Evolutionary conservation across 1,284 basidiomycete genomes (phyloP).

Genomic region (Porodaedalea pini): DNA sequence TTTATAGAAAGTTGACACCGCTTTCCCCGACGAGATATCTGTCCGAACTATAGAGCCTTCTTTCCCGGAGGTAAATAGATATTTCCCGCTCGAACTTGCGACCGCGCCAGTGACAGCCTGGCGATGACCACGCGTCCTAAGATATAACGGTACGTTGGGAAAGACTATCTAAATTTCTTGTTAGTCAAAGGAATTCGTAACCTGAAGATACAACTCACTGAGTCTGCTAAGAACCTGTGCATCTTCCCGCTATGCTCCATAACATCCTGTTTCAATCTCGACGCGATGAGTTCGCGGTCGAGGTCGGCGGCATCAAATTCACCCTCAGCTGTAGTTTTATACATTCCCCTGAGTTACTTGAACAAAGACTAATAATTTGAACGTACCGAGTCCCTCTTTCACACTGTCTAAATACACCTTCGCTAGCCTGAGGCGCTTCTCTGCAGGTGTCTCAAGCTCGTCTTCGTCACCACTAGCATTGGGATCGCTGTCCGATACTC

Average conservation of each 20-base stretch:
- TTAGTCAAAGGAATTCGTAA: neutral
- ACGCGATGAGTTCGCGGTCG: slow-evolving; percentile 88
- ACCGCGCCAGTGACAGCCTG: slow-evolving; percentile 76
- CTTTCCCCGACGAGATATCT: slow-evolving; percentile 63
- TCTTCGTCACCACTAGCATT: slow-evolving; percentile 73
- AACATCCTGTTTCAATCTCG: slow-evolving; percentile 87
- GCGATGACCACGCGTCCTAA: slow-evolving; percentile 72
- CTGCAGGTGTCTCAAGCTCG: slow-evolving; percentile 87
- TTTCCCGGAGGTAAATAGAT: slow-evolving; percentile 81
- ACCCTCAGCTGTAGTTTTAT: slow-evolving; percentile 54
- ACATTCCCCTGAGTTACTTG: neutral
- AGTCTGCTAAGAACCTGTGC: slow-evolving; percentile 76
- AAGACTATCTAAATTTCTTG: slow-evolving; percentile 46
- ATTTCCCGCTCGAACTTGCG: slow-evolving; percentile 62
- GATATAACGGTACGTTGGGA: slow-evolving; percentile 37
- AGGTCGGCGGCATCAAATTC: slow-evolving; percentile 93
- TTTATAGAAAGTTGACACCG: slow-evolving; percentile 58
- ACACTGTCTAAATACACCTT: slow-evolving; percentile 88
- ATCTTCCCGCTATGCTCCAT: slow-evolving; percentile 80
- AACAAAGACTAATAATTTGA: slow-evolving; percentile 17
- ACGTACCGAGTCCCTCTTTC: slow-evolving; percentile 70
- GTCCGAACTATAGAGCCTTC: slow-evolving; percentile 84
- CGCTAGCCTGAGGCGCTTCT: slow-evolving; percentile 89
- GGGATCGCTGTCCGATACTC: slow-evolving; percentile 53
- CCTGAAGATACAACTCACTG: slow-evolving; percentile 40